Evolutionary conservation across 768 basidiomycete species (phyloP), one percentile per base, ranked within the genome.

Genomic region (Lactarius vividus): DNA sequence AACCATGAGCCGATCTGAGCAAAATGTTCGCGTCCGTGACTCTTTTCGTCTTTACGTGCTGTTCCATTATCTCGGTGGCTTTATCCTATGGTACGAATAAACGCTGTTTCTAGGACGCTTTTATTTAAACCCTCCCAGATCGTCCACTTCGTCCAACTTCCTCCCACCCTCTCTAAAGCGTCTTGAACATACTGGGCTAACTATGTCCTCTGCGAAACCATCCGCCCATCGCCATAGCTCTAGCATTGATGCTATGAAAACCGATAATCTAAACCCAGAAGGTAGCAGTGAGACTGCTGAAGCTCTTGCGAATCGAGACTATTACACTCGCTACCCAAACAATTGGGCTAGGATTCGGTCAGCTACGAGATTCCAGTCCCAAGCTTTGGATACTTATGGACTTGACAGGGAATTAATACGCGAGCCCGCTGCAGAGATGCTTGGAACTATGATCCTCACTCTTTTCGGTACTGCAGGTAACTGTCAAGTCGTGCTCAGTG

Each of bases 391-490:
- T 10, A 28, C 42, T 61, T 23, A 62, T 42, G 26, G 20, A 15
- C 18, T 3, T 33, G n/a, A 49, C 62, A 66, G 54, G 26, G 40
- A 59, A 28, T 1, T 28, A 0, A 52, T 73, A 33, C 66, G 72
- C 42, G 72, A 73, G 40, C 71, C 71, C 10, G 72, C 72, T 52
- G 72, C 72, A 8, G 72, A 73, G 59, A 69, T 72, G 58, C 66
- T 73, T 16, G 72, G 72, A 18, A 73, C 72, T 9, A 73, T 73
- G 72, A 59, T 73, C 23, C 46, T 73, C 18, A 61, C 70, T 5
- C 60, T 73, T n/a, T 59, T 73, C 15, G 72, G 72, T 29, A 59
- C 31, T 62, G 72, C 58, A 13, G 69, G 52, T 6, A 64, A 68
- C 53, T 73, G 72, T 52, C 72, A 73, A 58, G 72, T 59, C 5